Evolutionary conservation across 2,329 filamentous ascomycete genomes (phyloP).

Genomic region (Neobulgaria alba): DNA sequence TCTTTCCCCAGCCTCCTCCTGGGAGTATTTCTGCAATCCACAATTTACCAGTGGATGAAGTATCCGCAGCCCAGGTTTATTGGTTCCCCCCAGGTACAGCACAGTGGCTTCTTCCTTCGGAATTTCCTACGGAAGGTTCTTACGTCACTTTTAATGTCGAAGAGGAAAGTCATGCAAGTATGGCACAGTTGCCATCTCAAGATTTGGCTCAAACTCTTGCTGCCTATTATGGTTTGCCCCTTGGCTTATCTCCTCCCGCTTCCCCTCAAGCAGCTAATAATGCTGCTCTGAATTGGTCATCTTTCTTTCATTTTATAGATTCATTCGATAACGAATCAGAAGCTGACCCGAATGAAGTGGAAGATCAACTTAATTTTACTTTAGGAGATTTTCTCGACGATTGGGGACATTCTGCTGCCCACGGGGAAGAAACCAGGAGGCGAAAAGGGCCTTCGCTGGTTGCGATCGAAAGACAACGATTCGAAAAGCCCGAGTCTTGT

Average conservation of each 20-base stretch:
- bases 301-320: not conserved
- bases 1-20: conserved; percentile 4
- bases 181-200: too few species aligned
- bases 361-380: conserved; percentile 37
- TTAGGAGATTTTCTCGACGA: conserved; percentile 41
- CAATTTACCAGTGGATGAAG: too few species aligned
- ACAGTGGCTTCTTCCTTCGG: too few species aligned
- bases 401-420: conserved; percentile 31
- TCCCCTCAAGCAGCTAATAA: conserved; percentile 2
- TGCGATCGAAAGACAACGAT: conserved; percentile 14
- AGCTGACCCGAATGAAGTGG: conserved; percentile 27
- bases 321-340: conserved; percentile 12
- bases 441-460: conserved; percentile 14
- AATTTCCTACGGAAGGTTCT: too few species aligned
- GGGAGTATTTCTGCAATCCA: not conserved
- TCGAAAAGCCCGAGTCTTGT: conserved; percentile 20
- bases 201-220: too few species aligned
- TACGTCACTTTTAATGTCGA: too few species aligned
- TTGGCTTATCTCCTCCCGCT: too few species aligned
- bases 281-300: too few species aligned
- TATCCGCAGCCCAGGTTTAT: too few species aligned
- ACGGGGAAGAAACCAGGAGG: conserved; percentile 6
- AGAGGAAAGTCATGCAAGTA: too few species aligned
- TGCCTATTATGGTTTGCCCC: too few species aligned
- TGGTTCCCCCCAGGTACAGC: too few species aligned